phyloP scores from a whole-genome alignment of 108 stramenopile genomes.

The Stephanodiscus minutulus region DNA sequence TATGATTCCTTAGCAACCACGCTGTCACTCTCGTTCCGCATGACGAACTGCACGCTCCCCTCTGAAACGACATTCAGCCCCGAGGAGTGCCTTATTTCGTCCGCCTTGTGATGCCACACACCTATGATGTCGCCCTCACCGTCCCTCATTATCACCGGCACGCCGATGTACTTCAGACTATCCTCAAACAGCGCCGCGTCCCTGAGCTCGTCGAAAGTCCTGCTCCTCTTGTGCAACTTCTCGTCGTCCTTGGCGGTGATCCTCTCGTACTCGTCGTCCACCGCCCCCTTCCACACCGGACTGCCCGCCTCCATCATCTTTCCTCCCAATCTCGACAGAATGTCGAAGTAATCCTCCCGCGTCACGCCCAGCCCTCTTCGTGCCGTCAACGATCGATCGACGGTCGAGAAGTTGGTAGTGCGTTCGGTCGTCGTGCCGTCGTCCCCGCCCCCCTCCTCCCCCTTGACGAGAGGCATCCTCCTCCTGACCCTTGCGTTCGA shows the following conservation, averaged over 20 bases:
- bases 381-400: slow-evolving; percentile 16
- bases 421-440: slow-evolving; percentile 45
- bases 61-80: slow-evolving; percentile 25
- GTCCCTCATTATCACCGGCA: slow-evolving; percentile 57
- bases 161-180: slow-evolving; percentile 30
- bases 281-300: slow-evolving; percentile 21
- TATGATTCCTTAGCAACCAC: slow-evolving; percentile 2
- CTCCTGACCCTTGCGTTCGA: slow-evolving; percentile 31
- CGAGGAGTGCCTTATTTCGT: slow-evolving; percentile 35
- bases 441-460: not conserved
- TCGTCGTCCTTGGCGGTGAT: slow-evolving; percentile 9
- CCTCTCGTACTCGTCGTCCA: slow-evolving; percentile 25
- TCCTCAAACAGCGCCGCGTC: slow-evolving; percentile 31
- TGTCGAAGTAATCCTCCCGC: slow-evolving; percentile 17
- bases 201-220: slow-evolving; percentile 17
- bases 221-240: slow-evolving; percentile 4
- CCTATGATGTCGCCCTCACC: slow-evolving; percentile 47
- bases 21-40: slow-evolving; percentile 23
- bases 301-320: not conserved
- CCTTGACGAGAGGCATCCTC: slow-evolving; percentile 32
- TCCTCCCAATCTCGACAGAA: slow-evolving; percentile 13
- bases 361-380: slow-evolving; percentile 17
- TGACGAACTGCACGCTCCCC: slow-evolving; percentile 24
- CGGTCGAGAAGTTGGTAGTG: slow-evolving; percentile 55
- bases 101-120: slow-evolving; percentile 23